Evolutionary conservation across 1,284 basidiomycete genomes (phyloP).

Genomic region (Filobasidium uniguttulatum): DNA sequence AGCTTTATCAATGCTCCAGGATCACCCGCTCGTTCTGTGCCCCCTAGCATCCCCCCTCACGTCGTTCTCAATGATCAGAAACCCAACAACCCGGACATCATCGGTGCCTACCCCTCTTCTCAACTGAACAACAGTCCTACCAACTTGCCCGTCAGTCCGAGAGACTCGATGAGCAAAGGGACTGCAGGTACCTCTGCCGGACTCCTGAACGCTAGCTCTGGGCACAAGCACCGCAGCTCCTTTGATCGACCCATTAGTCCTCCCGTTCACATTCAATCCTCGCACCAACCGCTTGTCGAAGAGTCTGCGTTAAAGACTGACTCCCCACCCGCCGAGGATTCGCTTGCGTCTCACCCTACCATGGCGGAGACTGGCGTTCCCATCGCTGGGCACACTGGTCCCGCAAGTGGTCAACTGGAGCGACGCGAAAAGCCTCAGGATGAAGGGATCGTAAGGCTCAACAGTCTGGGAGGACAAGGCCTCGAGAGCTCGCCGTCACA

Average conservation of each 20-base stretch:
- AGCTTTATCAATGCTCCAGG: not conserved
- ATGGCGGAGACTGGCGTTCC: conserved; percentile 14
- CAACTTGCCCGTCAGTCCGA: conserved; percentile 3
- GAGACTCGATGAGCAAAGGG: not conserved
- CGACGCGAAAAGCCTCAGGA: conserved; percentile 1
- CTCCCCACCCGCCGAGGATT: not conserved
- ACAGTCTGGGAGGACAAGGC: conserved; percentile 9
- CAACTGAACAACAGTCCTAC: conserved; percentile 11
- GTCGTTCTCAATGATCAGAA: conserved; percentile 5
- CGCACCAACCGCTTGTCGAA: not conserved
- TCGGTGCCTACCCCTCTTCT: conserved; percentile 14
- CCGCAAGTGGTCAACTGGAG: conserved; percentile 9
- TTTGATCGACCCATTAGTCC: conserved; percentile 11
- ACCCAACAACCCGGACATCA: conserved; percentile 9
- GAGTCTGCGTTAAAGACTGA: conserved; percentile 9
- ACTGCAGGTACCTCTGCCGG: not conserved
- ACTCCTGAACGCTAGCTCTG: not conserved
- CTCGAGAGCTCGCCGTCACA: not conserved
- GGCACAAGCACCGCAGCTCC: conserved; percentile 11
- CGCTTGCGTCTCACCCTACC: conserved; percentile 8
- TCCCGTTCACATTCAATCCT: not conserved
- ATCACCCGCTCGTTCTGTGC: not conserved
- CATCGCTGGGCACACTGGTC: conserved; percentile 4
- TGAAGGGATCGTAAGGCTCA: conserved; percentile 12
- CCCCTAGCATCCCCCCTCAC: conserved; percentile 5